phyloP scores from a whole-genome alignment of 140 eudicot species.

The Flaveria floridana region DNA sequence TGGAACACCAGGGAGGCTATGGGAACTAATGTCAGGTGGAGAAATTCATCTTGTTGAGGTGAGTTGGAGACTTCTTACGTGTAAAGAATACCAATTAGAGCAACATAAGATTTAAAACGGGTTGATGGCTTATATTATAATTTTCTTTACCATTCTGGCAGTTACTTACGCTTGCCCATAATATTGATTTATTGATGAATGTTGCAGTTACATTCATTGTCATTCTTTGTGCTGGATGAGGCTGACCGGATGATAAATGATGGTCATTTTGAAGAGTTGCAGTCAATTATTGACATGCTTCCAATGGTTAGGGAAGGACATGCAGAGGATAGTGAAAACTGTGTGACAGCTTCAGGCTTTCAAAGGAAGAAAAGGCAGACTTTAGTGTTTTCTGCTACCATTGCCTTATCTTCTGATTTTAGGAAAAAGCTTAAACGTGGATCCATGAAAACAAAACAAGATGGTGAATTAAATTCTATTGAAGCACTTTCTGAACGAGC shows the following conservation, averaged over 20 bases:
- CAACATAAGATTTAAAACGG: background rate
- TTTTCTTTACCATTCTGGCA: background rate
- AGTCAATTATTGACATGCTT: constrained; percentile 90
- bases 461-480: constrained; percentile 62
- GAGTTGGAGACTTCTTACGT: constrained; percentile 16
- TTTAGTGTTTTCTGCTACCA: constrained; percentile 93
- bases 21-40: constrained; percentile 99
- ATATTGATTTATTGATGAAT: background rate
- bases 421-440: constrained; percentile 90
- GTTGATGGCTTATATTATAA: background rate
- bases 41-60: constrained; percentile 89
- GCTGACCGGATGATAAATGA: constrained; percentile 94
- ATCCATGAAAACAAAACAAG: constrained; percentile 49
- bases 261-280: constrained; percentile 91
- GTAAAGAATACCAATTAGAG: constrained; percentile 10
- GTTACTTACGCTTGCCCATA: background rate
- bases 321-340: constrained; percentile 51
- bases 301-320: constrained; percentile 60
- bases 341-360: constrained; percentile 58
- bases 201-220: constrained; percentile 80
- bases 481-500: constrained; percentile 87
- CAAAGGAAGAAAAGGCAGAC: constrained; percentile 94
- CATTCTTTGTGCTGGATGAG: constrained; percentile 96
- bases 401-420: constrained; percentile 86
- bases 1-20: constrained; percentile 94